These are phyloP conservation scores for Uronychia setigera DNA, from an alignment of 73 alveolate genomes.

Conservation along the genomic window DNA sequence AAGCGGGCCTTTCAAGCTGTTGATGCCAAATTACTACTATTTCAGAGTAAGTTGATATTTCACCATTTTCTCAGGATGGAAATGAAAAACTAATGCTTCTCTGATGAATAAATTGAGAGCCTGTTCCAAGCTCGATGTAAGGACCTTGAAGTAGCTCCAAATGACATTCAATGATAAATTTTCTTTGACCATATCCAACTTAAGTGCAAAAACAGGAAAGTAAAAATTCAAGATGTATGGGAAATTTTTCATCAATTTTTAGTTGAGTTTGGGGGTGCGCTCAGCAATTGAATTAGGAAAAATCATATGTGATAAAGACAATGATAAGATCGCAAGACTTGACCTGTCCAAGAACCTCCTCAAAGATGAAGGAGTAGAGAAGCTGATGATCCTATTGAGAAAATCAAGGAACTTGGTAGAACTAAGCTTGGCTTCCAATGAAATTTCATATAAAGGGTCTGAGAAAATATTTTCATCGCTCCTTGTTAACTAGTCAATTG, in stretches of 20 bases:
- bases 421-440: slow-evolving; percentile 39
- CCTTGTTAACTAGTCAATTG: slow-evolving; percentile 13
- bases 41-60: too few species aligned
- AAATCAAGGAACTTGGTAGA: slow-evolving; percentile 3
- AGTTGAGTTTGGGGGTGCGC: neutral
- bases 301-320: neutral
- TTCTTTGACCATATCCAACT: slow-evolving; percentile 20
- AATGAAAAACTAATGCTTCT: neutral
- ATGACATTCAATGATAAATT: slow-evolving; percentile 2
- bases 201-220: slow-evolving; percentile 24
- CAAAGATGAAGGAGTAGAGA: slow-evolving; percentile 34
- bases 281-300: neutral
- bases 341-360: slow-evolving; percentile 15
- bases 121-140: slow-evolving; percentile 38
- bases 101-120: neutral
- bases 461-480: slow-evolving; percentile 15
- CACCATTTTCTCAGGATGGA: too few species aligned
- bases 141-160: slow-evolving; percentile 24
- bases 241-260: neutral
- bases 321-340: neutral
- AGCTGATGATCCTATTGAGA: slow-evolving; percentile 9
- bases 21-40: too few species aligned
- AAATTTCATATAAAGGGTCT: slow-evolving; percentile 31
- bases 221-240: slow-evolving; percentile 1
- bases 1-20: too few species aligned